Conservation (phyloP, 1,139 yeast genomes). For the Keqinozyma sinolaborantium region DNA sequence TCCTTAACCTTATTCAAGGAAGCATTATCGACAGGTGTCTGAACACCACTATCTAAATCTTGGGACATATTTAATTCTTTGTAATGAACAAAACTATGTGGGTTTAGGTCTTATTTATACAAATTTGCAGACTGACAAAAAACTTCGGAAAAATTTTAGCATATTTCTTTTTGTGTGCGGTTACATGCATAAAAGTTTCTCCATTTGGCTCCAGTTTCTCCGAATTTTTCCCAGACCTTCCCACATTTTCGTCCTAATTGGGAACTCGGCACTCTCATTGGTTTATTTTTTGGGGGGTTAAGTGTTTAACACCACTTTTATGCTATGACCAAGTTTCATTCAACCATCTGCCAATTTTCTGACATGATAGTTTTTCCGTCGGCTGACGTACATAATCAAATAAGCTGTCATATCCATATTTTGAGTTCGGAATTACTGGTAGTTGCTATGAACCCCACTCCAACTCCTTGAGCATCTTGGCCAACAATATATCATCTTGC, state of each 20-base stretch:
- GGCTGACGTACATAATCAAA: background rate
- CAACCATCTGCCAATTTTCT: too few species aligned
- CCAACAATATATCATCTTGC: too few species aligned
- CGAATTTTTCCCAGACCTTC: background rate
- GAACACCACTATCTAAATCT: conserved; percentile 17
- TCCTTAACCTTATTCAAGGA: conserved; percentile 27
- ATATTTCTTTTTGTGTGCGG: background rate
- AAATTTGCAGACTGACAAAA: conserved; percentile 1
- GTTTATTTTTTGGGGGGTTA: background rate
- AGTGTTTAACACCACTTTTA: background rate
- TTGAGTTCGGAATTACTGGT: too few species aligned
- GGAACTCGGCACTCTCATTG: background rate
- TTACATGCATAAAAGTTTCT: conserved; percentile 1
- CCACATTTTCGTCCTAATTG: background rate
- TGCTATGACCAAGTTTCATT: too few species aligned
- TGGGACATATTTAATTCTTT: background rate
- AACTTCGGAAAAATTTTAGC: conserved; percentile 2
- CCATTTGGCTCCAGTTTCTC: background rate
- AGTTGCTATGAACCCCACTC: too few species aligned
- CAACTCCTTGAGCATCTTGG: too few species aligned
- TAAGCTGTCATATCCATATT: too few species aligned
- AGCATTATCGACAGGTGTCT: conserved; percentile 29
- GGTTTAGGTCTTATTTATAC: background rate
- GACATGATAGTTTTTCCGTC: conserved; percentile 2
- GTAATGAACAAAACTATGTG: too few species aligned